Base-by-base conservation (phyloP, 139 green algal genomes). In the Dunaliella sp. region DNA sequence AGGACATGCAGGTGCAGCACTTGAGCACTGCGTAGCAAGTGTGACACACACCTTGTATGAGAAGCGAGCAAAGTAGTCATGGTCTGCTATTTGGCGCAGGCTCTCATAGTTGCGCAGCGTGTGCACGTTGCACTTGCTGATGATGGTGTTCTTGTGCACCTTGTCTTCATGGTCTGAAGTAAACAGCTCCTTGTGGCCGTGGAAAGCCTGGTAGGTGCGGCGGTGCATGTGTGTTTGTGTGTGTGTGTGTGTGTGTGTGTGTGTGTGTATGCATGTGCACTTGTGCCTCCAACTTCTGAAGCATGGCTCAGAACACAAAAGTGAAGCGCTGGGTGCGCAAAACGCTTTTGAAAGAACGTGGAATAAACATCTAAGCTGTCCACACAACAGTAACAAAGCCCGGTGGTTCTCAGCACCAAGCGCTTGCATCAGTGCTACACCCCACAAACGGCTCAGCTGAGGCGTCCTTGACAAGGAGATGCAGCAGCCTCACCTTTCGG, bases 161-260 rank as follows among this genome's bases (percentile, higher is more conserved):
- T 90, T 87, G 88, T 97, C 92, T 1, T 38, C 36, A 75, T 96
- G 93, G 80, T 96, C 92, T 24, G 88, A 93, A 12, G 83, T 79
- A 77, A 98, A 97, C 76, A 98, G 86, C 91, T 98, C 95, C 78
- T 92, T 89, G 77, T 94, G 85, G 0, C 95, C 95, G 85, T 98
- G 95, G 79, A 95, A 97, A 0, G 79, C 72, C 92, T 93, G 92
- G 21, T 35, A 80, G 16, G 48, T 26, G 7, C 48, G 16, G 48
- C 7, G 16, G 16, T 16, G 48, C 48, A 65, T 65, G 48, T 26
- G 48, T 26, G 48, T 65, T 65, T 7, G 48, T 26, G 16, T 65
- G 48, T 73, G 79, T 25, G 16, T 16, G 36, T 21, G 34, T 37
- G 3, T 31, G 12, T 33, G 48, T 38, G 22, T 57, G 26, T 3